Percentiles rank a stretch among this genome's conserved stretches.
These are phyloP conservation scores for Podila epicladia DNA, from an alignment of 192 early-diverging fungal genomes.

Conservation along the genomic window DNA sequence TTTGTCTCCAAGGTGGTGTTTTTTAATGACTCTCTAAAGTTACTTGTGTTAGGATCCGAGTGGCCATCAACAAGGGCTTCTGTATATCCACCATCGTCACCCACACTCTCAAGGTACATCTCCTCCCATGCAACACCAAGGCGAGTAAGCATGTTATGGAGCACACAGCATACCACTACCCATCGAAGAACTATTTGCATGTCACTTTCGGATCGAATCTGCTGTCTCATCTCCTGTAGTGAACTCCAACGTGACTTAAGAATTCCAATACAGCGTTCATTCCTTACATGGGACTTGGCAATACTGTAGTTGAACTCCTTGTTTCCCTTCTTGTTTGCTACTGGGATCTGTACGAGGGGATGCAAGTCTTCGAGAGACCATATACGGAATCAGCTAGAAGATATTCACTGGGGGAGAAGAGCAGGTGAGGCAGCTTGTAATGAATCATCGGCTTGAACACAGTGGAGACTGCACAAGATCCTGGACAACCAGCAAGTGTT, in stretches of 20 bases:
- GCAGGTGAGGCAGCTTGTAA: too few species aligned
- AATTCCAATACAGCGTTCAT: slow-evolving; percentile 30
- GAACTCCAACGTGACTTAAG: slow-evolving; percentile 15
- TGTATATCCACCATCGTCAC: background rate
- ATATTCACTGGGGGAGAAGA: slow-evolving; percentile 15
- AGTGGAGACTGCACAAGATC: too few species aligned
- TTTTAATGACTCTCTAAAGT: slow-evolving; percentile 8
- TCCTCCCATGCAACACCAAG: slow-evolving; percentile 15
- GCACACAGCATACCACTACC: slow-evolving; percentile 24
- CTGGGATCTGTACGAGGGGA: slow-evolving; percentile 19
- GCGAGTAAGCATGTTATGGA: slow-evolving; percentile 17
- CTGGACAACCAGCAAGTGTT: too few species aligned
- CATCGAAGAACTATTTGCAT: background rate
- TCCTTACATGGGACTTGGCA: slow-evolving; percentile 12
- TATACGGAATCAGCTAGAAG: slow-evolving; percentile 22
- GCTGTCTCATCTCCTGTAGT: slow-evolving; percentile 25
- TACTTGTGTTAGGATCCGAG: background rate
- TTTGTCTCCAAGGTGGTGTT: slow-evolving; percentile 12
- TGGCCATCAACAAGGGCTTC: background rate
- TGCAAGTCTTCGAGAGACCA: slow-evolving; percentile 9
- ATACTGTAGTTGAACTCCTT: slow-evolving; percentile 16
- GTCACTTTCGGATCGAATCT: slow-evolving; percentile 13
- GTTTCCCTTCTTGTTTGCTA: background rate
- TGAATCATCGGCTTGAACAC: too few species aligned
- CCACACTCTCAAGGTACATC: slow-evolving; percentile 5